A percentile compares a stretch with the other conserved stretches of the same genome.
These are phyloP conservation scores for Magnaporthiopsis incrustans DNA, from an alignment of 2,329 filamentous ascomycete species.

Conservation along the genomic window DNA sequence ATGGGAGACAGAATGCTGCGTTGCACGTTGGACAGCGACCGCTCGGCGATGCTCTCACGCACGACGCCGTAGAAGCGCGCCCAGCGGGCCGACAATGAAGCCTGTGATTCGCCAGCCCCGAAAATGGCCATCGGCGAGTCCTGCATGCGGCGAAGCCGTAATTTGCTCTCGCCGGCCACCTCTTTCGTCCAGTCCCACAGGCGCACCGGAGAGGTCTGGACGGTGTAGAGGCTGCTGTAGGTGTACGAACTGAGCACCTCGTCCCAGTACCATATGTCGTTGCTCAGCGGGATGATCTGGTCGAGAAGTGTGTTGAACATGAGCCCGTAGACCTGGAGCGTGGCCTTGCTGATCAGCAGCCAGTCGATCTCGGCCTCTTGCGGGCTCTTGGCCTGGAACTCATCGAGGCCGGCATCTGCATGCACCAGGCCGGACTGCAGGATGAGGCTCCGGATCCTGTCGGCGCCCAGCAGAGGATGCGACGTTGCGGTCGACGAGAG, in stretches of 20 bases:
- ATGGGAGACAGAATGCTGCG: conserved; percentile 70
- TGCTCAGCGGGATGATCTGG: conserved; percentile 72
- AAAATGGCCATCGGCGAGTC: conserved; percentile 5
- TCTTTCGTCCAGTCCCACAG: conserved; percentile 63
- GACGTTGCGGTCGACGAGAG: conserved; percentile 63
- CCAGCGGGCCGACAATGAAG: conserved; percentile 45
- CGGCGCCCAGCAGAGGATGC: conserved; percentile 50
- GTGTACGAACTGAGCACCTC: conserved; percentile 72
- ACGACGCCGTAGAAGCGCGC: conserved; percentile 74
- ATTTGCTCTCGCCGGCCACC: conserved; percentile 55
- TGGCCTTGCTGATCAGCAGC: conserved; percentile 84
- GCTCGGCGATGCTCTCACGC: conserved; percentile 63
- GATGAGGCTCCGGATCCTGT: conserved; percentile 54
- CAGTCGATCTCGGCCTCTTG: conserved; percentile 80
- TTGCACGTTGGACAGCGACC: conserved; percentile 63
- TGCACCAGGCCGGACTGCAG: conserved; percentile 51
- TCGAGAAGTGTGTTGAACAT: conserved; percentile 71
- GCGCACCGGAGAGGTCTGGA: conserved; percentile 75
- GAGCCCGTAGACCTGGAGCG: conserved; percentile 80
- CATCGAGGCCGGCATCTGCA: conserved; percentile 17
- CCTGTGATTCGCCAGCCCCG: conserved; percentile 17
- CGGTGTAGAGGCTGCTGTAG: conserved; percentile 72
- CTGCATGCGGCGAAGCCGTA: conserved; percentile 28
- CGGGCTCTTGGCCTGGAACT: conserved; percentile 29
- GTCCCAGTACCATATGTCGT: conserved; percentile 96